Evolutionary conservation across 2,329 filamentous ascomycete genomes (phyloP).

Genomic region (Cercospora sesami): DNA sequence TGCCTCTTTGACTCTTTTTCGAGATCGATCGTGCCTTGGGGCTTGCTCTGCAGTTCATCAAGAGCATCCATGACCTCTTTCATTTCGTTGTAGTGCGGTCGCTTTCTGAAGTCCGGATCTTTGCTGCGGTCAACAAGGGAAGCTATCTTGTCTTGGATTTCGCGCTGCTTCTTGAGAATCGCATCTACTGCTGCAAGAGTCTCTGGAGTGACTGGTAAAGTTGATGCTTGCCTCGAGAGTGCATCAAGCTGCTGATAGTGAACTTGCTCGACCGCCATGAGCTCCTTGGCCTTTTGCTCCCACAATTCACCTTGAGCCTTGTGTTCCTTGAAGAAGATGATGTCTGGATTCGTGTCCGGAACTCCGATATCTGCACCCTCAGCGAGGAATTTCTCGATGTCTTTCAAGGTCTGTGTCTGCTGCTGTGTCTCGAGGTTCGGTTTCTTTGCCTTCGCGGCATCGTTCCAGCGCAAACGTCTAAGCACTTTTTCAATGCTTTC

Average conservation of each 20-base stretch:
- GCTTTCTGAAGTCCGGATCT: constrained; percentile 70
- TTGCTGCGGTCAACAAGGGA: constrained; percentile 77
- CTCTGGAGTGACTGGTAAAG: constrained; percentile 76
- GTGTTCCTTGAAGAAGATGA: constrained; percentile 74
- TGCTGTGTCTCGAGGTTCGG: constrained; percentile 33
- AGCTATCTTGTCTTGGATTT: constrained; percentile 85
- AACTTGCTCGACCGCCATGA: constrained; percentile 86
- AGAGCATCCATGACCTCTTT: constrained; percentile 83
- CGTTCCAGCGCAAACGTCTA: constrained; percentile 85
- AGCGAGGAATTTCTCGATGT: constrained; percentile 76
- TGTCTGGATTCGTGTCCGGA: constrained; percentile 74
- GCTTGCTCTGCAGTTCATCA: constrained; percentile 88
- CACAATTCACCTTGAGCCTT: constrained; percentile 76
- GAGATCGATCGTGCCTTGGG: constrained; percentile 83
- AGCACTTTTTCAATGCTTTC: constrained; percentile 77
- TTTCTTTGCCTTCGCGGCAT: constrained; percentile 64
- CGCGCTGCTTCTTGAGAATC: constrained; percentile 91
- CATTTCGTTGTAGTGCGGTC: constrained; percentile 88
- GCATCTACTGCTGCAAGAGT: constrained; percentile 82
- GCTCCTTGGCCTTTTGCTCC: constrained; percentile 89
- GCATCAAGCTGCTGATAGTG: constrained; percentile 95
- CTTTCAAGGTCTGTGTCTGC: constrained; percentile 69
- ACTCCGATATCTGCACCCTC: constrained; percentile 77
- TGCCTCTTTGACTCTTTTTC: constrained; percentile 93
- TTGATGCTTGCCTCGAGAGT: constrained; percentile 76